Evolutionary conservation across 2,329 filamentous ascomycete genomes (phyloP).

Genomic region (Trichoderma harzianum): DNA sequence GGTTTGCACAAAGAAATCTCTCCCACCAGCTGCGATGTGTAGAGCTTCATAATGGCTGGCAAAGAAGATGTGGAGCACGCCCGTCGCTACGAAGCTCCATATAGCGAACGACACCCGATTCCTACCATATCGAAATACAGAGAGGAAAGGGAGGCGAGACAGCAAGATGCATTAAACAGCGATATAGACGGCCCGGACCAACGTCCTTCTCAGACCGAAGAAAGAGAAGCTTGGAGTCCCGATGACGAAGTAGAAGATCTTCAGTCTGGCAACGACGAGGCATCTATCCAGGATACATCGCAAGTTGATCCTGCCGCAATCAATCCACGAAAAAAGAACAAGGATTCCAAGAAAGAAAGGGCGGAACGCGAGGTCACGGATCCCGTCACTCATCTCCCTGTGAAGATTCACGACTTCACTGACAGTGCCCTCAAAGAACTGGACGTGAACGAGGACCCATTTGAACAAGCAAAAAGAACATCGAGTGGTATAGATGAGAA

Average conservation of each 20-base stretch:
- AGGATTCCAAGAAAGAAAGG: conserved; percentile 46
- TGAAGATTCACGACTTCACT: conserved; percentile 66
- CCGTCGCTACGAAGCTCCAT: conserved; percentile 39
- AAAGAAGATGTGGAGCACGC: conserved; percentile 37
- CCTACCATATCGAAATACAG: conserved; percentile 49
- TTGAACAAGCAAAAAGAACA: conserved; percentile 37
- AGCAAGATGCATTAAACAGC: conserved; percentile 36
- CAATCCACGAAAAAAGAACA: conserved; percentile 47
- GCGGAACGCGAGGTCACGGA: conserved; percentile 66
- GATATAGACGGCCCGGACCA: conserved; percentile 21
- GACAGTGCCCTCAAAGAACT: conserved; percentile 51
- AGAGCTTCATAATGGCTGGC: conserved; percentile 31
- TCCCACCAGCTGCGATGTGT: background rate
- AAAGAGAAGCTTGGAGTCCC: background rate
- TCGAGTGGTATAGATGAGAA: conserved; percentile 38
- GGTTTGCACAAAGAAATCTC: background rate
- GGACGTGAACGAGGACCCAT: conserved; percentile 30
- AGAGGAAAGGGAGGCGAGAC: conserved; percentile 45
- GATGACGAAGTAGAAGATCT: conserved; percentile 1
- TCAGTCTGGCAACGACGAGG: conserved; percentile 7
- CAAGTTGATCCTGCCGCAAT: conserved; percentile 35
- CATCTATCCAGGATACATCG: conserved; percentile 33
- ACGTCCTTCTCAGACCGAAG: conserved; percentile 5
- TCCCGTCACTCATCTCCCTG: conserved; percentile 67
- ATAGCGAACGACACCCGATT: conserved; percentile 42